phyloP scores from a whole-genome alignment of 495 filamentous ascomycete species.

The Penicillium verhagenii region DNA sequence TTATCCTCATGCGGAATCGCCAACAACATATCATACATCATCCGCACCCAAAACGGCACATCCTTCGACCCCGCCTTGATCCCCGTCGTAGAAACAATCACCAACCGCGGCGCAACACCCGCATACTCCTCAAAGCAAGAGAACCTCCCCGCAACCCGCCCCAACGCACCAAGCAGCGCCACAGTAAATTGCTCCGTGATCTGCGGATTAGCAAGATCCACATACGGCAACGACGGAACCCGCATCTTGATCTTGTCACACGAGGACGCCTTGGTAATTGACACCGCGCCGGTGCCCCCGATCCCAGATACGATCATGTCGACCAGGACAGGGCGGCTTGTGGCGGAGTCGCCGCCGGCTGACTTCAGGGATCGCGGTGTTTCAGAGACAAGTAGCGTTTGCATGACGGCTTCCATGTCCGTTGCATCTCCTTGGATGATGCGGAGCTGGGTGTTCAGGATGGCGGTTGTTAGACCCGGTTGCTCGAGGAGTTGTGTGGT shows the following conservation, averaged over 20 bases:
- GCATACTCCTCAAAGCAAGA: constrained; percentile 7
- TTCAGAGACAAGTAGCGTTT: constrained; percentile 18
- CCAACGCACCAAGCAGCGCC: constrained; percentile 28
- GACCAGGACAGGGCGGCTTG: constrained; percentile 14
- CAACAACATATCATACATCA: constrained; percentile 33
- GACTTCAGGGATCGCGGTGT: constrained; percentile 1
- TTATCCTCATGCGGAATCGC: constrained; percentile 40
- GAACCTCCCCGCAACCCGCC: constrained; percentile 21
- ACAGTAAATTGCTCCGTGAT: constrained; percentile 25
- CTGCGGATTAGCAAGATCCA: constrained; percentile 24
- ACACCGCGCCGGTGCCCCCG: constrained; percentile 28
- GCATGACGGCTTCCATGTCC: constrained; percentile 33
- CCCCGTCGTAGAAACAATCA: constrained; percentile 31
- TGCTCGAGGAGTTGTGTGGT: constrained; percentile 32
- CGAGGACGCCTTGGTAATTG: constrained; percentile 15
- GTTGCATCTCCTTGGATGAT: constrained; percentile 50
- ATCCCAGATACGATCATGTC: constrained; percentile 47
- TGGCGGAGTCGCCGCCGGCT: no score
- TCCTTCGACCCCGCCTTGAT: constrained; percentile 27
- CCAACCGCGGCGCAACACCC: constrained; percentile 9
- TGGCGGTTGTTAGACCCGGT: constrained; percentile 29
- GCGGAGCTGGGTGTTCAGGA: constrained; percentile 35
- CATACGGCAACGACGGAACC: constrained; percentile 14
- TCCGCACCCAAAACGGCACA: constrained; percentile 32
- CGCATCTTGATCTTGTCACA: constrained; percentile 16